phyloP scores from a whole-genome alignment of 2,329 filamentous ascomycete species.

The Aspergillus sergii region DNA sequence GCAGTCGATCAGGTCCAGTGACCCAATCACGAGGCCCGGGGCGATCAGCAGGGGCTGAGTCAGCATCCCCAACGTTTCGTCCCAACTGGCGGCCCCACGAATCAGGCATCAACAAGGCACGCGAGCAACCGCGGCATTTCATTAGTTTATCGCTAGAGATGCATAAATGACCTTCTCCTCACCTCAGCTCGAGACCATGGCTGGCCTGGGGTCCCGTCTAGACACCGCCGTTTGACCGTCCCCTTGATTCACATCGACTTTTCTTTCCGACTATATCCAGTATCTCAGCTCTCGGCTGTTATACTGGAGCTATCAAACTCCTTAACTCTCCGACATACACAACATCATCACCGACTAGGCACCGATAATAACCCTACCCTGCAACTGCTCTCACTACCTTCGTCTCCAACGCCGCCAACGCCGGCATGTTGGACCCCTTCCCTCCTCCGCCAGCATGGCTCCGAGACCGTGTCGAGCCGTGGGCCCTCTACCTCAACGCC shows the following conservation, averaged over 20 bases:
- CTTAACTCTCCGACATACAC: background rate
- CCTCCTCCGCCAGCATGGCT: slow-evolving; percentile 56
- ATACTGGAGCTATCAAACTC: background rate
- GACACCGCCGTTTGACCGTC: slow-evolving; percentile 3
- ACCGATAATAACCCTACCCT: background rate
- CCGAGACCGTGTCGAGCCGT: slow-evolving; percentile 50
- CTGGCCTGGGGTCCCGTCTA: slow-evolving; percentile 14
- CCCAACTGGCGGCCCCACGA: slow-evolving; percentile 15
- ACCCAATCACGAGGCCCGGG: background rate
- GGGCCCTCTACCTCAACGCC: slow-evolving; percentile 55
- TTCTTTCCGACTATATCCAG: background rate
- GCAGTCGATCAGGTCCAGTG: background rate
- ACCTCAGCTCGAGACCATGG: slow-evolving; percentile 15
- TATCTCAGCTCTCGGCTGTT: slow-evolving; percentile 1
- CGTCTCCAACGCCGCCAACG: slow-evolving; percentile 15
- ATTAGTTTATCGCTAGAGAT: background rate
- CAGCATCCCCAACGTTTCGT: slow-evolving; percentile 18
- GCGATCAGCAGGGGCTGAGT: slow-evolving; percentile 4
- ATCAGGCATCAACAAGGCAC: slow-evolving; percentile 21
- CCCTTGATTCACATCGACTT: background rate
- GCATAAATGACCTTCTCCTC: background rate
- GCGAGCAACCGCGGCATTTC: slow-evolving; percentile 17
- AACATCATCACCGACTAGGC: background rate
- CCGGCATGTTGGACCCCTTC: slow-evolving; percentile 48
- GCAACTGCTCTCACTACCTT: slow-evolving; percentile 8